A percentile compares a stretch with the other conserved stretches of the same genome.
Evolutionary conservation across 2,329 filamentous ascomycete species (phyloP).

Genomic region (Ceratocystis eucalypticola): DNA sequence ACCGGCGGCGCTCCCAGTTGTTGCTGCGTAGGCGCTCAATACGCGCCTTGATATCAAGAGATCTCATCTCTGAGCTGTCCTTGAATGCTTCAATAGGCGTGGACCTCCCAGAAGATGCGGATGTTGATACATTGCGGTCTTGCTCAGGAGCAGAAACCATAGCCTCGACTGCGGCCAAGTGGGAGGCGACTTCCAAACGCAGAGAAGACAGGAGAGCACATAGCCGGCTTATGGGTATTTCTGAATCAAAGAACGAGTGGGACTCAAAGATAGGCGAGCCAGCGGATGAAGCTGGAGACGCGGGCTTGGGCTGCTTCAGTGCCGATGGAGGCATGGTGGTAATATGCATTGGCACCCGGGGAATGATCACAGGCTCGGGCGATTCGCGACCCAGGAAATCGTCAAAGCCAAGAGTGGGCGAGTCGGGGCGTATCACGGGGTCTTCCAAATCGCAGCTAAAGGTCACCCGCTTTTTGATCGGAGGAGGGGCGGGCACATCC

Average conservation of each 20-base stretch:
- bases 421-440: constrained; percentile 43
- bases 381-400: constrained; percentile 26
- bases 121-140: constrained; percentile 12
- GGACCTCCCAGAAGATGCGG: constrained; percentile 12
- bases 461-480: constrained; percentile 29
- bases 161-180: constrained; percentile 34
- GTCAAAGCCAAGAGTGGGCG: constrained; percentile 45
- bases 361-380: constrained; percentile 18
- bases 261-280: constrained; percentile 9
- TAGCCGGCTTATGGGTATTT: constrained; percentile 35
- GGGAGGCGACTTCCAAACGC: constrained; percentile 35
- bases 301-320: constrained; percentile 18
- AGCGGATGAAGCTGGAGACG: constrained; percentile 6
- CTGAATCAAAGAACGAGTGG: constrained; percentile 27
- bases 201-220: constrained; percentile 36
- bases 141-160: constrained; percentile 25
- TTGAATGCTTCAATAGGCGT: constrained; percentile 21
- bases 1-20: constrained; percentile 44
- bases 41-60: constrained; percentile 34
- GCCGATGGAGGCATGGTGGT: constrained; percentile 18
- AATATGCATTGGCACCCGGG: constrained; percentile 17
- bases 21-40: constrained; percentile 41
- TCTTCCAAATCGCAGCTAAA: constrained; percentile 30
- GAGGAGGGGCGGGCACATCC: constrained; percentile 11
- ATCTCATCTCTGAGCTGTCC: constrained; percentile 28